Base-by-base conservation (phyloP, 257 asterid genomes). In the Mitragyna speciosa region DNA sequence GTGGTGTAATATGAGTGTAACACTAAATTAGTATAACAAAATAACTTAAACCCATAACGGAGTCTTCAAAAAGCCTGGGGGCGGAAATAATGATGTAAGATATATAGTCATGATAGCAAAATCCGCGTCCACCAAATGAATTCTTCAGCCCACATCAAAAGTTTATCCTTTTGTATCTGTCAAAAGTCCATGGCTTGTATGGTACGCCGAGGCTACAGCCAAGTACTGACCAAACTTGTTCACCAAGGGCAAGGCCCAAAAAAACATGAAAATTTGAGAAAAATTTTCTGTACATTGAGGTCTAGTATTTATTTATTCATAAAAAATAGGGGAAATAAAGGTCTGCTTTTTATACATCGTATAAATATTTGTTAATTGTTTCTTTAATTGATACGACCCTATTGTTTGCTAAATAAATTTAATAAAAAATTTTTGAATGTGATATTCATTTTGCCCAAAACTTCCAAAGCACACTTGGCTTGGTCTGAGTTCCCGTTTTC, bases 11-110 rank as follows among this genome's bases (percentile, higher is more conserved):
- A n/a, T n/a, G n/a, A n/a, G n/a, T n/a, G n/a, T n/a, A n/a, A n/a
- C n/a, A n/a, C n/a, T n/a, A n/a, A n/a, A n/a, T n/a, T n/a, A n/a
- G n/a, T n/a, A n/a, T n/a, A n/a, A n/a, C n/a, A n/a, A n/a, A n/a
- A n/a, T n/a, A n/a, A n/a, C n/a, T n/a, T n/a, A n/a, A n/a, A n/a
- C n/a, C n/a, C n/a, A n/a, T 36, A 36, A 36, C 39, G 39, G 39
- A 36, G 43, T 70, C 24, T 72, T n/a, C 52, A 26, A 17, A n/a
- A 76, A 76, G 67, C 78, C 73, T 6, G 48, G 59, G 59, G 61
- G 61, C 24, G 49, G 73, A 80, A 49, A 61, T 73, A 76, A 78
- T 82, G 82, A 87, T 85, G 86, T 71, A 82, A 81, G 79, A 79
- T 54, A 75, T 54, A 75, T 66, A 70, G 86, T 84, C 84, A 82